A percentile compares a stretch with the other conserved stretches of the same genome.
phyloP scores from a whole-genome alignment of 805 yeast genomes.

The Phaffomyces thermotolerans region DNA sequence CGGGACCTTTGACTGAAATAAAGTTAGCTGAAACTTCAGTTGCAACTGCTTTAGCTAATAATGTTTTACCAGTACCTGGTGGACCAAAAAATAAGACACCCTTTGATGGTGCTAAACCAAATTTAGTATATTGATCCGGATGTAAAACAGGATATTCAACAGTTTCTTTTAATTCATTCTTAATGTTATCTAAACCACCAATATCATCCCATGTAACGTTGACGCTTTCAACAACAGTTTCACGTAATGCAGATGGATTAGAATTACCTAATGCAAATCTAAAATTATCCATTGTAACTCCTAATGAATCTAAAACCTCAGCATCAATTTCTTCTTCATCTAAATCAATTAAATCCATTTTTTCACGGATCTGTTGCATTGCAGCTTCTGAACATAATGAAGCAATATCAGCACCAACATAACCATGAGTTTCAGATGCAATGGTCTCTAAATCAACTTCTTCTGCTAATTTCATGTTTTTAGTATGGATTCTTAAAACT shows the following conservation, averaged over 20 bases:
- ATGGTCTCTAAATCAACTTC: slow-evolving; percentile 94
- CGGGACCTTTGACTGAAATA: slow-evolving; percentile 96
- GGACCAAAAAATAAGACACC: slow-evolving; percentile 99
- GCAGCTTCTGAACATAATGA: slow-evolving; percentile 99
- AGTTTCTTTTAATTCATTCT: slow-evolving; percentile 95
- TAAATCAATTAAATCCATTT: slow-evolving; percentile 95
- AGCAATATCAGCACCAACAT: slow-evolving; percentile 98
- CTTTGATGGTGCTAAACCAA: slow-evolving; percentile 95
- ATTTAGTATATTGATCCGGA: slow-evolving; percentile 97
- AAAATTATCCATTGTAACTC: slow-evolving; percentile 98
- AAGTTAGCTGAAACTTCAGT: slow-evolving; percentile 98
- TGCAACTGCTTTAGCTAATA: slow-evolving; percentile 98
- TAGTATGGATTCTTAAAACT: slow-evolving; percentile 94
- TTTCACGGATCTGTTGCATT: slow-evolving; percentile 99
- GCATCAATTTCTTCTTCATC: slow-evolving; percentile 97
- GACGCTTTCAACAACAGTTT: slow-evolving; percentile 97
- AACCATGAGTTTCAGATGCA: slow-evolving; percentile 98
- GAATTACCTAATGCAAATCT: slow-evolving; percentile 96
- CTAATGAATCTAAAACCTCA: slow-evolving; percentile 89
- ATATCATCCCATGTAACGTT: slow-evolving; percentile 99
- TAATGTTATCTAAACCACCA: slow-evolving; percentile 96
- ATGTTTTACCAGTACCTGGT: slow-evolving; percentile 99
- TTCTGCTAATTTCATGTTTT: slow-evolving; percentile 93
- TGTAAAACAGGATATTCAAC: slow-evolving; percentile 98
- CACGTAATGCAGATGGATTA: slow-evolving; percentile 98